Base-by-base conservation (phyloP, 2,329 filamentous ascomycete species). In the Teratosphaeria viscida region DNA sequence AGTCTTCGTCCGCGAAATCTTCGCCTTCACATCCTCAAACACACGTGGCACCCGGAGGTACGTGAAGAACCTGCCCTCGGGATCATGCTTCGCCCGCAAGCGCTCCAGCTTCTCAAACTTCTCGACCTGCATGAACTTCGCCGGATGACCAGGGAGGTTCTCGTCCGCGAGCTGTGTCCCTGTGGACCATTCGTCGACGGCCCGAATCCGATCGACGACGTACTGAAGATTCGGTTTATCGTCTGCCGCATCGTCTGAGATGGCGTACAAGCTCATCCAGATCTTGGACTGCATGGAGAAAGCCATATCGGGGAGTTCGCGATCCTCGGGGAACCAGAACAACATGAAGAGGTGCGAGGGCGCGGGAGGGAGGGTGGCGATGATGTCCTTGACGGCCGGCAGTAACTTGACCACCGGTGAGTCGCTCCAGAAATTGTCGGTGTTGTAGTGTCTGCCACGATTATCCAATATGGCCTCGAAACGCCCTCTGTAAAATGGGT, bases 141-240 rank as follows among this genome's bases (percentile, higher is more conserved):
- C 77, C 61, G 68, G 68, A 5, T 79, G 72, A 10, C 71, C 66
- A 65, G 78, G 78, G 61, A 83, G 82, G 65, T 83, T 81, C 0
- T 78, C 72, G 62, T 83, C 81, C 8, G 81, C 81, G 1, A 83
- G 69, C 63, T 83, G 83, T n/a, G 78, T 76, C 1, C 81, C 81
- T 1, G 73, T 76, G 4, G 73, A 73, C 52, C 78, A 69, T 29
- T 62, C 63, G 64, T 78, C 75, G 1, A 80, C 70, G 6, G 66
- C 57, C 32, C 62, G 60, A 61, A 70, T 72, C 7, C 68, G 65
- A 27, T 72, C 62, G n/a, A 66, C 65, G 0, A 80, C 73, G 81
- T 81, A 83, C 1, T 52, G 62, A 34, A 70, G 68, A 65, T 76
- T 79, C n/a, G 63, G 61, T 0, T 65, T 67, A 61, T 82, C 81